Evolutionary conservation across 345 rosid species (phyloP).

Genomic region (Eucalyptus cloeziana): DNA sequence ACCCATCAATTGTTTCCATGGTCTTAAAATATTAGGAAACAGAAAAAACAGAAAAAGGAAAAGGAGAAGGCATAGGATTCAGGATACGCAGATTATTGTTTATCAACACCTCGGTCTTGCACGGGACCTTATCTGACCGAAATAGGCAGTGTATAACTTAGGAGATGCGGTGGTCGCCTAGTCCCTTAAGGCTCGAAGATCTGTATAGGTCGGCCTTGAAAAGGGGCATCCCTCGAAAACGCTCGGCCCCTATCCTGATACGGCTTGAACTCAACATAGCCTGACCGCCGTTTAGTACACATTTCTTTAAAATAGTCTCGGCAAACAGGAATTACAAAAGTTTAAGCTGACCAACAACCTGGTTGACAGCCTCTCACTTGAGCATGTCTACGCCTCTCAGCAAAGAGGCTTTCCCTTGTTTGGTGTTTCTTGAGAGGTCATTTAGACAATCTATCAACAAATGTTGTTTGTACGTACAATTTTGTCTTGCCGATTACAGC

Average conservation of each 20-base stretch:
- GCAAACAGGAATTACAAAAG: background rate
- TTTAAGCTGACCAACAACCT: background rate
- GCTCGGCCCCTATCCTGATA: background rate
- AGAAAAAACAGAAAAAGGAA: too few relatives aligned
- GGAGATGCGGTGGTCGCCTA: background rate
- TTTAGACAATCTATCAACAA: background rate
- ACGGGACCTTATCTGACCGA: background rate
- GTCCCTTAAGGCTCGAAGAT: background rate
- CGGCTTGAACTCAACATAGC: background rate
- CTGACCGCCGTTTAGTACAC: background rate
- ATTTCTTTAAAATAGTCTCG: background rate
- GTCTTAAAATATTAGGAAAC: too few relatives aligned
- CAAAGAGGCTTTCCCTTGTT: background rate
- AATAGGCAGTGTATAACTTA: too few relatives aligned
- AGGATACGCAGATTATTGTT: background rate
- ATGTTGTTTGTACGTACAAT: fast-evolving
- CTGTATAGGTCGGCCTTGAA: background rate
- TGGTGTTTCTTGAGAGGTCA: background rate
- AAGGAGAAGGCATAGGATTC: too few relatives aligned
- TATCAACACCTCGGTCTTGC: background rate
- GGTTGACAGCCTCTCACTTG: background rate
- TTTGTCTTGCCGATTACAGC: too few relatives aligned
- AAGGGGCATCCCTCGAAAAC: background rate
- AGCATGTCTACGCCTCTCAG: background rate
- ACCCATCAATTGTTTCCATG: too few relatives aligned